Percentiles rank a stretch among this genome's conserved stretches.
These are phyloP conservation scores for Daedalea quercina DNA, from an alignment of 768 basidiomycete species.

Conservation along the genomic window DNA sequence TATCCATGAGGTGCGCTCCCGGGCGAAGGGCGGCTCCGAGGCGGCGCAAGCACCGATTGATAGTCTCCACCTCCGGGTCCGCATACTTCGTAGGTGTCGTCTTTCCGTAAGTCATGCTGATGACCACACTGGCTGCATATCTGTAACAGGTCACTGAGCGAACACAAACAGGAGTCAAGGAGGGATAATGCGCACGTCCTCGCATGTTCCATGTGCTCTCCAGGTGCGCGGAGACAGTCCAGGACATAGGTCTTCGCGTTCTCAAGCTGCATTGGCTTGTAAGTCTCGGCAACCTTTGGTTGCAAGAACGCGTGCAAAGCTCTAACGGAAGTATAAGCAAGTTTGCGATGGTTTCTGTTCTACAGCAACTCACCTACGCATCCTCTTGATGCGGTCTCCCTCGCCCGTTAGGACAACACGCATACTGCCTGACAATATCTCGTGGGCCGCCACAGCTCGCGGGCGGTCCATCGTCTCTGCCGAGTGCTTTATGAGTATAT, in stretches of 20 bases:
- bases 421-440: slow-evolving; percentile 28
- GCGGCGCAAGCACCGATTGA: slow-evolving; percentile 28
- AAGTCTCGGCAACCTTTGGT: slow-evolving; percentile 24
- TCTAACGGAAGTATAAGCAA: slow-evolving; percentile 11
- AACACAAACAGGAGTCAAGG: background rate
- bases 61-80: slow-evolving; percentile 27
- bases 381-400: slow-evolving; percentile 25
- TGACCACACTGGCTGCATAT: slow-evolving; percentile 32
- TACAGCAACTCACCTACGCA: slow-evolving; percentile 12
- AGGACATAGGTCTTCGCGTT: slow-evolving; percentile 28
- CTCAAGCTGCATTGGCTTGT: slow-evolving; percentile 26
- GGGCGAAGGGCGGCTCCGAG: slow-evolving; percentile 31
- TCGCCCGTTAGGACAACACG: slow-evolving; percentile 20
- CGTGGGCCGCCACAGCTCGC: slow-evolving; percentile 27
- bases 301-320: slow-evolving; percentile 29
- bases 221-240: slow-evolving; percentile 28
- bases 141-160: slow-evolving; percentile 10
- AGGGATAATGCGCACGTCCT: slow-evolving; percentile 24
- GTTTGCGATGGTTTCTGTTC: background rate
- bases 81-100: slow-evolving; percentile 29
- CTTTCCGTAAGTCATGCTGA: slow-evolving; percentile 35
- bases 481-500: slow-evolving; percentile 35
- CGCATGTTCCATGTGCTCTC: slow-evolving; percentile 27
- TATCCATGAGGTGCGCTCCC: slow-evolving; percentile 30
- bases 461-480: slow-evolving; percentile 29